Base-by-base conservation (phyloP, 177 flowering plant species). In the Tripterygium wilfordii region DNA sequence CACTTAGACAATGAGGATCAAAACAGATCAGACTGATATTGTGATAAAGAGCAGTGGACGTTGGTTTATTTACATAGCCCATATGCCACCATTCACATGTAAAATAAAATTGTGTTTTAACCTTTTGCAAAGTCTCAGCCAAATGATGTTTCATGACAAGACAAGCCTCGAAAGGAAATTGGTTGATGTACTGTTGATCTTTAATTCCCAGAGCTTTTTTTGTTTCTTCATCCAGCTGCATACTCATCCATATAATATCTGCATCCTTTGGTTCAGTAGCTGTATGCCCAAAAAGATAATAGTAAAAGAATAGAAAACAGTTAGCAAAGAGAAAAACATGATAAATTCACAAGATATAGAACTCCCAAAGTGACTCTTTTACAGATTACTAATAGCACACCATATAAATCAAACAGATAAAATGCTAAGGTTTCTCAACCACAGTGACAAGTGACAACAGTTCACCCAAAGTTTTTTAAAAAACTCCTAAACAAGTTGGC, bases 111-210 rank as follows among this genome's bases (percentile, higher is more conserved):
- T 21, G 20, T 19, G 16, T 9, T 32, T 49, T 25, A 28, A 92
- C 98, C 99, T 86, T 72, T 48, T 84, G 83, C 64, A 89, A 49
- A 24, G 97, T 94, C 46, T 85, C 92, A 20, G 99, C 96, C 66
- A 94, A 71, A 73, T 87, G 95, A 68, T 94, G 99, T 61, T 94
- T 94, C 99, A 94, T 94, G 61, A 94, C 99, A 33, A 94, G 77
- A 67, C 96, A 94, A 67, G 97, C 90, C 71, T 94, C 99, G 58
- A 65, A 89, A 5, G 99, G 99, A 59, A 87, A 94, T 60, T 94
- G 99, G 49, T 94, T 94, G 14, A 83, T 51, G 65, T 73, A 85
- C 49, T 89, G 97, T 23, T 67, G 55, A 48, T 89, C 90, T 33
- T 77, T 82, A 27, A 92, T 55, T 56, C 89, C 96, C 51, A 71